Evolutionary conservation across 345 rosid species (phyloP).

Genomic region (Lagerstroemia speciosa): DNA sequence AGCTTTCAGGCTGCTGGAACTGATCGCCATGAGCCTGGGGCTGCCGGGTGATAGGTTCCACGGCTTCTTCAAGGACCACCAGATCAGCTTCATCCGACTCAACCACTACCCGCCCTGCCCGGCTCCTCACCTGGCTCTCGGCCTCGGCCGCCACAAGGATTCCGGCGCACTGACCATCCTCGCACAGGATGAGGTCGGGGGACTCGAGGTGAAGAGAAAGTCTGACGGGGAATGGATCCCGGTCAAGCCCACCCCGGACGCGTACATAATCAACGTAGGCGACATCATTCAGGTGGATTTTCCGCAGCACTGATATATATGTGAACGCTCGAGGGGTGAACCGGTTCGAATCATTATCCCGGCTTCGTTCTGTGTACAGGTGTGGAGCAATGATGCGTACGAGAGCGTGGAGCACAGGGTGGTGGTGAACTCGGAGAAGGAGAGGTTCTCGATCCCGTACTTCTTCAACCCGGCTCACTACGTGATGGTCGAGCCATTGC

Average conservation of each 20-base stretch:
- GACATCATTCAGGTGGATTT: conserved; percentile 24
- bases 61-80: conserved; percentile 24
- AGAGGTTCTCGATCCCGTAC: conserved; percentile 54
- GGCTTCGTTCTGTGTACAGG: too few species aligned
- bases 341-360: too few species aligned
- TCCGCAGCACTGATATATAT: too few species aligned
- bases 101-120: conserved; percentile 37
- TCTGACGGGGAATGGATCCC: conserved; percentile 30
- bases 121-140: conserved; percentile 23
- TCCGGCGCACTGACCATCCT: conserved; percentile 20
- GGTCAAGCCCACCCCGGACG: conserved; percentile 20
- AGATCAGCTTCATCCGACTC: conserved; percentile 16
- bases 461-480: conserved; percentile 50
- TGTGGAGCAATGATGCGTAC: conserved; percentile 60
- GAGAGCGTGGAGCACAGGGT: conserved; percentile 75
- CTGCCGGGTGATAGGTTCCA: conserved; percentile 18
- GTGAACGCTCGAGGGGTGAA: too few species aligned
- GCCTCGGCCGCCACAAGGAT: conserved; percentile 28
- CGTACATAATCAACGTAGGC: conserved; percentile 26
- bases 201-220: conserved; percentile 27
- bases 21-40: conserved; percentile 28
- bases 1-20: conserved; percentile 16
- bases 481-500: conserved; percentile 41
- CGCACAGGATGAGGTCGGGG: conserved; percentile 31
- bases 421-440: conserved; percentile 45